Conservation (phyloP, 768 basidiomycete genomes). For the Candolleomyces aberdarensis region DNA sequence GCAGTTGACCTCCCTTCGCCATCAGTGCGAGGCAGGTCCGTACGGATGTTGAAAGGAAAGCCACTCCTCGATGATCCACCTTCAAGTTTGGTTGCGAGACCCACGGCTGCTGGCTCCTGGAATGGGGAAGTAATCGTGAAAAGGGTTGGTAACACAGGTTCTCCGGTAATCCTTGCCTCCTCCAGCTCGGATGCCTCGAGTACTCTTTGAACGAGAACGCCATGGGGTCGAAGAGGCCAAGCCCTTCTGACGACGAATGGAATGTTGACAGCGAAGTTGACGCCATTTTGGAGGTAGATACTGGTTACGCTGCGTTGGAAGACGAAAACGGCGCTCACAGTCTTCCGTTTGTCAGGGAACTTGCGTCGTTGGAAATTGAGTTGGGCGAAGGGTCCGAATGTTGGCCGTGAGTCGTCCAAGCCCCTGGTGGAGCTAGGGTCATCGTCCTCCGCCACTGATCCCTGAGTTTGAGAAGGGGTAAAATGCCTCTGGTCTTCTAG, state of each 20-base stretch:
- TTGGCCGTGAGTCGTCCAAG: conserved; percentile 28
- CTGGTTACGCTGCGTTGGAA: conserved; percentile 74
- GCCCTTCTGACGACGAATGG: conserved; percentile 79
- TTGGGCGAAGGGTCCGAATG: conserved; percentile 52
- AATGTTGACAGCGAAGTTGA: conserved; percentile 73
- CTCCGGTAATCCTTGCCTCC: conserved; percentile 64
- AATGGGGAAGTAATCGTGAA: conserved; percentile 79
- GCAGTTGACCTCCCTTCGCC: background rate
- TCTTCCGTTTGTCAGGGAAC: conserved; percentile 37
- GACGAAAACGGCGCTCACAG: conserved; percentile 65
- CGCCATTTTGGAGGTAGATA: conserved; percentile 67
- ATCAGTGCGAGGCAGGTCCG: conserved; percentile 45
- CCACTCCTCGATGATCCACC: conserved; percentile 37
- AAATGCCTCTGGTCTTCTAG: conserved; percentile 22
- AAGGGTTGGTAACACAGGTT: conserved; percentile 71
- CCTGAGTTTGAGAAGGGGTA: conserved; percentile 27
- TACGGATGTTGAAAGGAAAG: conserved; percentile 36
- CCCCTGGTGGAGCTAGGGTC: conserved; percentile 16
- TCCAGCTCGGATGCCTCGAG: conserved; percentile 64
- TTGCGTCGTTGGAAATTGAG: conserved; percentile 35
- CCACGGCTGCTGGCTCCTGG: conserved; percentile 69
- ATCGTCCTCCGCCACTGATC: conserved; percentile 26
- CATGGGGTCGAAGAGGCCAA: conserved; percentile 77
- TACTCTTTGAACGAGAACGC: conserved; percentile 74
- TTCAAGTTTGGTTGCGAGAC: conserved; percentile 59